phyloP scores from a whole-genome alignment of 169 alveolate species.

The Eimeria mitis region DNA sequence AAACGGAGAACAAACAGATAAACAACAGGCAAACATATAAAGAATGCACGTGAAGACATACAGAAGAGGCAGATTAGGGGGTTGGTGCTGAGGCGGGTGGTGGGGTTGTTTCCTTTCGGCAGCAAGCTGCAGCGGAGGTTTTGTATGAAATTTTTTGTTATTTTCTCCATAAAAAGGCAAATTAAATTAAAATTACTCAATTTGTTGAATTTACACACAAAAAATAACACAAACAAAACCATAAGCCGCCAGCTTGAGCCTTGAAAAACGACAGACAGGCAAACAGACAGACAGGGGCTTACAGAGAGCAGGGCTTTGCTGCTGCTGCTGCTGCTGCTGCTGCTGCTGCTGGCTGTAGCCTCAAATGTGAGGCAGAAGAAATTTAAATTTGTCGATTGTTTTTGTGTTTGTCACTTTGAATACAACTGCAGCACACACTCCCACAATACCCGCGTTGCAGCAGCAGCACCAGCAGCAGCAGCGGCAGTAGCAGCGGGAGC shows the following conservation, averaged over 20 bases:
- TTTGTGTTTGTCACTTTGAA: background rate
- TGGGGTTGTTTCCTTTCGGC: too few relatives aligned
- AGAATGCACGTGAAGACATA: too few relatives aligned
- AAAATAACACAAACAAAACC: background rate
- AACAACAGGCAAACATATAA: too few relatives aligned
- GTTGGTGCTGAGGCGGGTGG: too few relatives aligned
- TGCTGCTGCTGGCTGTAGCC: background rate
- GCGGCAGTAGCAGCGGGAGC: background rate
- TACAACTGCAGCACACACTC: background rate
- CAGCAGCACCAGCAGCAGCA: background rate
- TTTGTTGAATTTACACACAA: too few relatives aligned
- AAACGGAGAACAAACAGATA: too few relatives aligned
- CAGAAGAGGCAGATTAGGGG: too few relatives aligned
- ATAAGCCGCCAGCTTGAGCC: background rate
- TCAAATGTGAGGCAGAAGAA: background rate
- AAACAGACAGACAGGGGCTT: background rate
- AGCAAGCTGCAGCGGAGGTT: too few relatives aligned
- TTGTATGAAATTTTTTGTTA: too few relatives aligned
- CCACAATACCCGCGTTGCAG: background rate
- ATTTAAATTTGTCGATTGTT: background rate
- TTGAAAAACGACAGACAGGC: background rate
- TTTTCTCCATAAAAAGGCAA: background rate
- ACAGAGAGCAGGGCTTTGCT: background rate
- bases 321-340: background rate
- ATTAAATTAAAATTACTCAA: too few relatives aligned